Percentiles rank a stretch among this genome's conserved stretches.
Conservation (phyloP, 345 rosid genomes). For the Clarkia xantiana region DNA sequence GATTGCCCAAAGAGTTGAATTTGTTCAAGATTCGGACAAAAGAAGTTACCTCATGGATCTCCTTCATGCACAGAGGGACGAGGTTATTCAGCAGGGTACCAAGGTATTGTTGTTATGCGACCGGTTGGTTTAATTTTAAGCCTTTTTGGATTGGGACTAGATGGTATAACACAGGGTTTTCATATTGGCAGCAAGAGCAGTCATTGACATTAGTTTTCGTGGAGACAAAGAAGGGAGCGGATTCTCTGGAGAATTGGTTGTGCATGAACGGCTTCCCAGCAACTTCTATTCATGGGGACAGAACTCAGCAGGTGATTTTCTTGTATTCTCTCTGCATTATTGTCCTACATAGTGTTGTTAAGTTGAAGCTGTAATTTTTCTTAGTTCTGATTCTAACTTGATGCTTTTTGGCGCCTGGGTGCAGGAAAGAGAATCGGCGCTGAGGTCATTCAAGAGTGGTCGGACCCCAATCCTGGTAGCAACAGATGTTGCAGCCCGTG, state of each 20-base stretch:
- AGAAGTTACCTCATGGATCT: conserved; percentile 99
- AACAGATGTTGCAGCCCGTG: conserved; percentile 91
- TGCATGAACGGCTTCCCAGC: conserved; percentile 83
- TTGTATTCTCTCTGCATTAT: not conserved
- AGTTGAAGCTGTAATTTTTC: too few relatives aligned
- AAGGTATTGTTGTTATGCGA: conserved; percentile 37
- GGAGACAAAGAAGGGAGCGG: conserved; percentile 97
- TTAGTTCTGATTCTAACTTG: too few relatives aligned
- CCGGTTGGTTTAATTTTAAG: not conserved
- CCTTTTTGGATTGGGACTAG: not conserved
- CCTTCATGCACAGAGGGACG: conserved; percentile 86
- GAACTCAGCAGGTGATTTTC: conserved; percentile 63
- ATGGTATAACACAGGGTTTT: not conserved
- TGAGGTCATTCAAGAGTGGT: conserved; percentile 78
- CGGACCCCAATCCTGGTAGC: conserved; percentile 88
- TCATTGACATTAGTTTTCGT: conserved; percentile 90
- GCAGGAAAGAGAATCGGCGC: conserved; percentile 89
- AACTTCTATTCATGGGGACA: conserved; percentile 89
- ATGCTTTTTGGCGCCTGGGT: conserved; percentile 3
- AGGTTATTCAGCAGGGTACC: conserved; percentile 34
- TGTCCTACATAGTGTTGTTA: too few relatives aligned
- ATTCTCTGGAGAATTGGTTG: conserved; percentile 84
- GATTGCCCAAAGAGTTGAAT: conserved; percentile 92
- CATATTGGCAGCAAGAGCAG: conserved; percentile 43
- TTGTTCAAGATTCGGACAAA: conserved; percentile 86